Base-by-base conservation (phyloP, 352 stramenopile genomes). In the Phytophthora podocarpi region DNA sequence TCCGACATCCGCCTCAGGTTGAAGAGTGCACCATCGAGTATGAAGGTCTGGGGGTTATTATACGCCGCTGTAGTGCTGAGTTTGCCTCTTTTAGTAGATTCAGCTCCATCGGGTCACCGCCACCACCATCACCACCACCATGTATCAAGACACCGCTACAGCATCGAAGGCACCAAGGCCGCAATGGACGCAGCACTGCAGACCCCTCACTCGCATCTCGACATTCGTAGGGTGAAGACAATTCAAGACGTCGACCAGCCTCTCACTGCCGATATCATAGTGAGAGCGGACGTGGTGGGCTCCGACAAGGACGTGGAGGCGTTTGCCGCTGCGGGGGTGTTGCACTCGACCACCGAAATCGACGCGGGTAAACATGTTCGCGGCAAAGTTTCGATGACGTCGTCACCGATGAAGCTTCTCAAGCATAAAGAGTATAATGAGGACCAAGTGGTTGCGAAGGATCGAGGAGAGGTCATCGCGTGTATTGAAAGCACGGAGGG, bases 401-500 rank as follows among this genome's bases (percentile, higher is more conserved):
- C 54, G 5, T 26, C 40, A 11, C 50, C 49, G 0, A 52, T 80
- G 45, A 76, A 82, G 16, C 47, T 85, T 20, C 63, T 69, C 16
- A 46, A 71, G 40, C 51, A 72, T 26, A 62, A 68, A n/a, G 37
- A 45, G 5, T 69, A 68, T 5, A 65, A 61, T 15, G 60, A 78
- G n/a, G 59, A 69, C 4, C 11, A 61, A 32, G 46, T 74, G 3
- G 58, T 81, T 18, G 56, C 63, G 1, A 64, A 76, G 13, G 82
- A 91, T 58, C 67, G 77, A 27, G 61, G 51, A 9, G 65, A 82
- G 28, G 77, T 89, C 3, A 51, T 40, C 4, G 67, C 63, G 37
- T 92, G 83, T 47, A 36, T 74, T 10, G 35, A 86, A 54, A 51
- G 55, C 8, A 89, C 78, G 2, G 63, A 81, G 16, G 78, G 77